A percentile compares a stretch with the other conserved stretches of the same genome.
Conservation (phyloP, 2,329 filamentous ascomycete species). For the Penicillium thymicola region DNA sequence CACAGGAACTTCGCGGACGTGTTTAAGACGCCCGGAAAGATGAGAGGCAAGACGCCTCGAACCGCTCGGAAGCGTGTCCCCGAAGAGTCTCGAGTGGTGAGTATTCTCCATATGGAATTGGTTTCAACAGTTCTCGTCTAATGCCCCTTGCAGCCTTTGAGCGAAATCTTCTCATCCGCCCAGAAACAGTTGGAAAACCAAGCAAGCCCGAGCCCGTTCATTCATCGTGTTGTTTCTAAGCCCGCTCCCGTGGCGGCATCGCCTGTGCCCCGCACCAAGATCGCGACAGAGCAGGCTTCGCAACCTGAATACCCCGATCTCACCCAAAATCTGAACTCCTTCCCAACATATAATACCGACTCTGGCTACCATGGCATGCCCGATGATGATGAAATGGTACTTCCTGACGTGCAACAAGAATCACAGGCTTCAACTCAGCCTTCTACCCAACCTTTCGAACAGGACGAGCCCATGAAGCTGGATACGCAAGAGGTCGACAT, state of each 20-base stretch:
- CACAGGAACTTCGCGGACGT: slow-evolving; percentile 82
- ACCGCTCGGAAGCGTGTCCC: slow-evolving; percentile 44
- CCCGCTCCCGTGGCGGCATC: slow-evolving; percentile 14
- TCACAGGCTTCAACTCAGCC: slow-evolving; percentile 33
- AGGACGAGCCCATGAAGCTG: slow-evolving; percentile 20
- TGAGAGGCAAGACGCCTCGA: slow-evolving; percentile 49
- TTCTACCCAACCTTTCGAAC: slow-evolving; percentile 34
- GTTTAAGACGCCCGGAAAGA: slow-evolving; percentile 67
- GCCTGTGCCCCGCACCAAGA: slow-evolving; percentile 19
- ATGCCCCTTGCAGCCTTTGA: slow-evolving; percentile 41
- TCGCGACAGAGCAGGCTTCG: slow-evolving; percentile 16
- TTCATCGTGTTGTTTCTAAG: slow-evolving; percentile 37
- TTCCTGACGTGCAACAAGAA: slow-evolving; percentile 31
- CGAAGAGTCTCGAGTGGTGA: slow-evolving; percentile 45
- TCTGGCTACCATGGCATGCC: slow-evolving; percentile 49
- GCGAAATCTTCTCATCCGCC: slow-evolving; percentile 46
- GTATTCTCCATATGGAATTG: slow-evolving; percentile 19
- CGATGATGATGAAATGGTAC: slow-evolving; percentile 40
- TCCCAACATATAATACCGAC: slow-evolving; percentile 42
- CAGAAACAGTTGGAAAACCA: slow-evolving; percentile 37
- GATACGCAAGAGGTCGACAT: slow-evolving; percentile 21
- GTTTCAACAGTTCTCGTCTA: slow-evolving; percentile 3
- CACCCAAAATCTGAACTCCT: slow-evolving; percentile 37
- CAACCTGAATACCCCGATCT: slow-evolving; percentile 31
- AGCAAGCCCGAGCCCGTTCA: slow-evolving; percentile 33